Percentiles rank a stretch among this genome's conserved stretches.
These are phyloP conservation scores for Periconia sp. DNA, from an alignment of 2,329 filamentous ascomycete species.

Conservation along the genomic window DNA sequence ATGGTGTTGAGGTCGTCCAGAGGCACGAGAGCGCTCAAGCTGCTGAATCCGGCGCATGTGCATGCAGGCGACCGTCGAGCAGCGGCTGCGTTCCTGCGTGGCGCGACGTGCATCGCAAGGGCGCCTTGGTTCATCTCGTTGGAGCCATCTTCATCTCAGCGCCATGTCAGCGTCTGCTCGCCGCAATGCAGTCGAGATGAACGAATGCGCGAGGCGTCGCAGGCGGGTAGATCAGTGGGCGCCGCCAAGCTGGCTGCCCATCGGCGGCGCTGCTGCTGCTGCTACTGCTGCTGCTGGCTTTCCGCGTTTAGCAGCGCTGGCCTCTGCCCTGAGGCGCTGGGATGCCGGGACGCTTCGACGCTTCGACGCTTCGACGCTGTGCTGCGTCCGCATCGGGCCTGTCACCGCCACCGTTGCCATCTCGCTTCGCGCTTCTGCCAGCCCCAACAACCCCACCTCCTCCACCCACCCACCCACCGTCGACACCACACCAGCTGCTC, in stretches of 20 bases:
- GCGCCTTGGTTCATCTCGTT: no score
- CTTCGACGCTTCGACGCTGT: no score
- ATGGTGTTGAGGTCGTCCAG: background rate
- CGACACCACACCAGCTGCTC: conserved; percentile 10
- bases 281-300: no score
- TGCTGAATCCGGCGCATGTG: background rate
- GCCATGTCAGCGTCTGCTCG: conserved; percentile 13
- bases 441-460: conserved; percentile 4
- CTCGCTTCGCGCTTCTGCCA: conserved; percentile 2
- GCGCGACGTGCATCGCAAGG: background rate
- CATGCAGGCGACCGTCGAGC: conserved; percentile 1
- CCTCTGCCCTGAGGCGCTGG: no score
- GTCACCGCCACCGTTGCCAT: background rate
- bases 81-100: conserved; percentile 2
- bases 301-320: no score
- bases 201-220: conserved; percentile 27
- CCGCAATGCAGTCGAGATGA: conserved; percentile 27
- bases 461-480: conserved; percentile 10
- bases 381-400: conserved; percentile 6
- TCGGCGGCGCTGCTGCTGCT: conserved; percentile 12
- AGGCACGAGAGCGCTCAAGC: background rate
- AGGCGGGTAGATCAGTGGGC: conserved; percentile 36
- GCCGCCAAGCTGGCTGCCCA: conserved; percentile 27
- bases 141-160: background rate
- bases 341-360: no score